phyloP scores from a whole-genome alignment of 306 rosid genomes.

The Sophora flavescens region DNA sequence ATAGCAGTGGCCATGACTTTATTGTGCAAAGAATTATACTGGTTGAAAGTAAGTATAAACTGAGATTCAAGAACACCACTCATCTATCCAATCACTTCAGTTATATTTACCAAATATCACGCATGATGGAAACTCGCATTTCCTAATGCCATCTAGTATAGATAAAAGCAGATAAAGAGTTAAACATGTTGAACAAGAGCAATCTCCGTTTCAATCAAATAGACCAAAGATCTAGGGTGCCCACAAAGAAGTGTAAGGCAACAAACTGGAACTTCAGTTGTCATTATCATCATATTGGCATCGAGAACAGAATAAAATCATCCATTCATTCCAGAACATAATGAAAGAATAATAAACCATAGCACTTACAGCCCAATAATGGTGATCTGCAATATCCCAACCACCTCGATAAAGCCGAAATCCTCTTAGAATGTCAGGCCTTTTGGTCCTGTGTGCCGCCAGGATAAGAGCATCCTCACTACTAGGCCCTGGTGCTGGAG shows the following conservation, averaged over 20 bases:
- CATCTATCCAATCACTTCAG: background rate
- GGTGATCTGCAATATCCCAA: constrained; percentile 81
- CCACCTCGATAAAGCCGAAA: constrained; percentile 77
- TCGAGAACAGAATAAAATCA: constrained; percentile 36
- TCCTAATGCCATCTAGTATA: background rate
- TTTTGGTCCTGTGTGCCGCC: constrained; percentile 83
- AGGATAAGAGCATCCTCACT: constrained; percentile 65
- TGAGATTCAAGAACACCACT: background rate
- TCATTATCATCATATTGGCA: constrained; percentile 8
- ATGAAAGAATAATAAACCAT: constrained; percentile 17
- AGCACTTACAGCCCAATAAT: constrained; percentile 97
- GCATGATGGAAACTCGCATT: background rate
- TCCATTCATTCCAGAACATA: constrained; percentile 34
- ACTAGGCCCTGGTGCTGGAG: constrained; percentile 76
- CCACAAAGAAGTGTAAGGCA: background rate
- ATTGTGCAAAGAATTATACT: background rate
- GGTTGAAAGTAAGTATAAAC: background rate
- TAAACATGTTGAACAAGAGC: background rate
- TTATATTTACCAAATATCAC: background rate
- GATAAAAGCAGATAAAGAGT: background rate
- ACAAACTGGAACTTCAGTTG: constrained; percentile 25
- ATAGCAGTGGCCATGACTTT: constrained; percentile 7
- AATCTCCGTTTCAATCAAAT: constrained; percentile 29
- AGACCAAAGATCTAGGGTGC: background rate
- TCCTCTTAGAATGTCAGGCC: constrained; percentile 82